Conservation (phyloP, 352 stramenopile species). For the Pythium phragmitis region DNA sequence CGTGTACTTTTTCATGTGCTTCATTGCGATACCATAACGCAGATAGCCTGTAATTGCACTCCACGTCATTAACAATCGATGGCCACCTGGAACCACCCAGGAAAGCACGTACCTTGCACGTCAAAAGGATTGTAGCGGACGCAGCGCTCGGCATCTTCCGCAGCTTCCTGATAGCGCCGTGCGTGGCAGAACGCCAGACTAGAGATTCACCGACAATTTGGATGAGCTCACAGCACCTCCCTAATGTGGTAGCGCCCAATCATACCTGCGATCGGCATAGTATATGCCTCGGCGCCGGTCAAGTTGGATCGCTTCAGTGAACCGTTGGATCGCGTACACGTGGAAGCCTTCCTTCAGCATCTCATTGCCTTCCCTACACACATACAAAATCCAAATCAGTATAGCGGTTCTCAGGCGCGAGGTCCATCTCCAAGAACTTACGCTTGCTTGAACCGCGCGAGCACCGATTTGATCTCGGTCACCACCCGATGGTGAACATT, state of each 20-base stretch:
- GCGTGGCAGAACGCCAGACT: conserved; percentile 74
- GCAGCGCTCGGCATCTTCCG: conserved; percentile 83
- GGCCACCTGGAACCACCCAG: not conserved
- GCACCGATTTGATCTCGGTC: conserved; percentile 29
- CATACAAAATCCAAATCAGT: not conserved
- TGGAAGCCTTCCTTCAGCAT: conserved; percentile 91
- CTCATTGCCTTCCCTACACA: conserved; percentile 83
- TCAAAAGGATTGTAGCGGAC: conserved; percentile 94
- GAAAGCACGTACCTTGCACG: conserved; percentile 65
- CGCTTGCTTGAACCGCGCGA: conserved; percentile 30
- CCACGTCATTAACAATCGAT: not conserved
- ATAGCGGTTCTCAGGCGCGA: not conserved
- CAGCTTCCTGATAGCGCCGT: conserved; percentile 80
- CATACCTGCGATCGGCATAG: conserved; percentile 88
- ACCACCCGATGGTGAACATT: conserved; percentile 20
- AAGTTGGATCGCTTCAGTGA: conserved; percentile 89
- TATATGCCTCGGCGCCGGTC: conserved; percentile 89
- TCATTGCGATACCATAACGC: conserved; percentile 90
- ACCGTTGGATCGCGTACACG: conserved; percentile 88
- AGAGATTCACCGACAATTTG: not conserved
- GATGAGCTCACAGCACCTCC: too few relatives aligned
- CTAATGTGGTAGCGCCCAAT: too few relatives aligned
- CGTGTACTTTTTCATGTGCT: conserved; percentile 73
- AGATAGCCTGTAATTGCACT: conserved; percentile 72
- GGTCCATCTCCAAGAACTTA: conserved; percentile 6